These are phyloP conservation scores for Jimgerdemannia flammicorona DNA, from an alignment of 192 early-diverging fungal species.

Conservation along the genomic window DNA sequence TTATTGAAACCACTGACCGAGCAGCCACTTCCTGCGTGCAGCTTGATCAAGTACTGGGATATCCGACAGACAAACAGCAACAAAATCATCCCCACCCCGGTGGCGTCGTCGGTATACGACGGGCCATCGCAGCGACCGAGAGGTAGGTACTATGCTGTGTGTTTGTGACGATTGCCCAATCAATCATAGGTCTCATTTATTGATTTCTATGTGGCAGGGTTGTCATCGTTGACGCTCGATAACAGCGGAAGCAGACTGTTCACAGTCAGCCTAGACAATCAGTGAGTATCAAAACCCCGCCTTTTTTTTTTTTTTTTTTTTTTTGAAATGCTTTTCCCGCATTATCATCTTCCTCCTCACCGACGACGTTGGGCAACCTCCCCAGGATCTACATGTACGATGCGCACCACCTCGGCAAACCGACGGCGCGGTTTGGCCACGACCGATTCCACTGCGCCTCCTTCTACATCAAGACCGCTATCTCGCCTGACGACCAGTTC, in stretches of 20 bases:
- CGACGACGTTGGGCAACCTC: not conserved
- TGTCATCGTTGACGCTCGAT: conserved; percentile 63
- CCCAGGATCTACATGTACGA: conserved; percentile 70
- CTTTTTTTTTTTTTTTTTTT: no score
- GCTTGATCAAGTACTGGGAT: conserved; percentile 82
- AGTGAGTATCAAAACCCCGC: conserved; percentile 16
- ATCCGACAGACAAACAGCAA: conserved; percentile 44
- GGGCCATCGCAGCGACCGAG: conserved; percentile 22
- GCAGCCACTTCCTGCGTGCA: conserved; percentile 6
- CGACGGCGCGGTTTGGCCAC: conserved; percentile 45
- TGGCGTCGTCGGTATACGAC: conserved; percentile 28
- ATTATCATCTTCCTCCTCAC: no score
- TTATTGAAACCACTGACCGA: not conserved
- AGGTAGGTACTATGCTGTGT: conserved; percentile 7
- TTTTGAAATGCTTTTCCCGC: no score
- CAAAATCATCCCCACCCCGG: conserved; percentile 30
- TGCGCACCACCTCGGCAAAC: conserved; percentile 38
- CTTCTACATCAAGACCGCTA: conserved; percentile 67
- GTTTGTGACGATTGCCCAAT: no score
- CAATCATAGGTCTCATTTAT: no score
- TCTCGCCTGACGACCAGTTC: conserved; percentile 70
- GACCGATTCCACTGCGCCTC: conserved; percentile 54
- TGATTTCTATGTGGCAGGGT: conserved; percentile 17
- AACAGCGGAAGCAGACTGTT: conserved; percentile 62
- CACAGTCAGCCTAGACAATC: conserved; percentile 68